Evolutionary conservation across 108 stramenopile species (phyloP), one percentile per base, ranked within the genome.

Genomic region (Fistulifera pelliculosa): DNA sequence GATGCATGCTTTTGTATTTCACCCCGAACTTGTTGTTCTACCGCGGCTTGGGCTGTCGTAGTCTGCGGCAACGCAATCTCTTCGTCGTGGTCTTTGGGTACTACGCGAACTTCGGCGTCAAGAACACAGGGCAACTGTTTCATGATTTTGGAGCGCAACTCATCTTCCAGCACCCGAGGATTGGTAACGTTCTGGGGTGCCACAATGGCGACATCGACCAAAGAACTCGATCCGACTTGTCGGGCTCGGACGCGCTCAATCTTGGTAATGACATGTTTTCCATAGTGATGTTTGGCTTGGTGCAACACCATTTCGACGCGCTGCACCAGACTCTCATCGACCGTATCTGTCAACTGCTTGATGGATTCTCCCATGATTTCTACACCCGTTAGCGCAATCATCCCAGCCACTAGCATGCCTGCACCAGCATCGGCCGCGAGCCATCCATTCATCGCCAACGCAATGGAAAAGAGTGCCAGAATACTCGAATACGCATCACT

Each of bases 401-500:
- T 96, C 3, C 90, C 93, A 15, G 93, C 94, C 16, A 96, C 97
- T 57, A 95, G 57, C 49, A 96, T 64, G 16, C 96, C 97, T 2
- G 95, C 97, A 0, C 78, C 77, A 0, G 97, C 78, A 76, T 98
- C 97, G 14, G 87, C 85, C 26, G 77, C 76, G 18, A 74, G 35
- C 43, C 87, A 59, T 1, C 79, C 79, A 14, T 76, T 76, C 38
- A 83, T 70, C 18, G 97, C 94, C 43, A 87, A 75, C 0, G 72
- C 81, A 58, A 98, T 93, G 28, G 79, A 81, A 1, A 90, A 53
- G 42, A 97, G 62, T 14, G 97, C 94, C 60, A 97, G 64, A 16
- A 98, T 70, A 16, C 83, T 86, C 13, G 90, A 93, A 45, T 96
- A 91, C 0, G 97, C 96, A 69, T 98, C 97, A 27, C 82, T 82